A percentile compares a stretch with the other conserved stretches of the same genome.
phyloP scores from a whole-genome alignment of 23 red algal genomes.

The Gracilaria gracilis region DNA sequence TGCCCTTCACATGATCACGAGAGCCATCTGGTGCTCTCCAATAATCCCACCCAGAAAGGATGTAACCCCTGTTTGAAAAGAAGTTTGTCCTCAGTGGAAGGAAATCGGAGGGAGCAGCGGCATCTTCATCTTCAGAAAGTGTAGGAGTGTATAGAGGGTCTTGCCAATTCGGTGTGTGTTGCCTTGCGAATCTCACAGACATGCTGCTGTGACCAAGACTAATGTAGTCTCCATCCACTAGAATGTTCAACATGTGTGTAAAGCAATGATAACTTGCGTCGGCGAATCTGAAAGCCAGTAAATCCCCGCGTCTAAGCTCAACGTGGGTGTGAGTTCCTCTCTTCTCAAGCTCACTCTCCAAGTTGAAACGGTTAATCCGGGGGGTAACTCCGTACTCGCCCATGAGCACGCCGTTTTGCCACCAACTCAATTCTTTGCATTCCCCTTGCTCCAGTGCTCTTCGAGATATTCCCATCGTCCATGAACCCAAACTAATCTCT shows the following conservation, averaged over 20 bases:
- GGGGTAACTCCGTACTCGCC: conserved; percentile 48
- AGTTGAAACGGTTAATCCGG: conserved; percentile 24
- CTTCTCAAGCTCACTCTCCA: conserved; percentile 27
- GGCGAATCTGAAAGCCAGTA: conserved; percentile 43
- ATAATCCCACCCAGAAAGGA: conserved; percentile 41
- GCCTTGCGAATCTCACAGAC: conserved; percentile 28
- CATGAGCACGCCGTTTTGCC: conserved; percentile 50
- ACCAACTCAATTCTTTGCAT: conserved; percentile 49
- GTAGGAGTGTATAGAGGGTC: conserved; percentile 37
- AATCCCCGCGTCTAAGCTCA: conserved; percentile 29
- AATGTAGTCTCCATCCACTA: conserved; percentile 27
- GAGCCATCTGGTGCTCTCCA: conserved; percentile 44
- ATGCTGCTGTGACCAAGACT: conserved; percentile 24
- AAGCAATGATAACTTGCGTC: conserved; percentile 65
- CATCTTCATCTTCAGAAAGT: conserved; percentile 44
- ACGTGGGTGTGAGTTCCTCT: conserved; percentile 31
- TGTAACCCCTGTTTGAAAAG: conserved; percentile 7
- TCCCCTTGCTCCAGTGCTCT: conserved; percentile 17
- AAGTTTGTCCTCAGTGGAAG: conserved; percentile 47
- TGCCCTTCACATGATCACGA: conserved; percentile 35
- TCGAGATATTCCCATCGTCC: neutral
- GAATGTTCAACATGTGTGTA: conserved; percentile 26
- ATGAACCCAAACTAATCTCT: conserved; percentile 35
- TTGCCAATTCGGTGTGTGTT: conserved; percentile 43
- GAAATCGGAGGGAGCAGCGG: conserved; percentile 25